Base-by-base conservation (phyloP, 352 stramenopile genomes). In the Nothophytophthora sp. region DNA sequence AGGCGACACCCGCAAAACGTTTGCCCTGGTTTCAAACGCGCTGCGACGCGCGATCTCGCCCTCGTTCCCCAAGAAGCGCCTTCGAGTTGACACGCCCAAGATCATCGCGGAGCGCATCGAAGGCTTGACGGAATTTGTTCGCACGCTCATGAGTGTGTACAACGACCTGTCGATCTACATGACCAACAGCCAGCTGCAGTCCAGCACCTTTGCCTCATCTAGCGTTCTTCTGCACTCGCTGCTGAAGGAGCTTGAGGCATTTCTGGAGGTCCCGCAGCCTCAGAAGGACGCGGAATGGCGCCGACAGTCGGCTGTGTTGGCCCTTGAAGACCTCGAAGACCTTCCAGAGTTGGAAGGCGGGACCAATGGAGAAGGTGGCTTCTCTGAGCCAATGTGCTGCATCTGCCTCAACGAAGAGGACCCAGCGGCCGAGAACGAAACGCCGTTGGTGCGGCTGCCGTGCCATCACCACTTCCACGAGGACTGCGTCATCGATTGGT, bases 401-500 rank as follows among this genome's bases (percentile, higher is more conserved):
- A 79, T 83, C 25, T 83, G 72, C 44, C 52, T 83, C 62, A 66
- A 61, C n/a, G 56, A 66, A 29, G 50, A 65, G 22, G 50, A 63
- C 29, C 56, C 54, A 44, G 32, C 9, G 22, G 12, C 45, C 18
- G 55, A 58, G 19, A 33, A 63, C 3, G 35, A 23, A 23, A 46
- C 35, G 7, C 40, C 47, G 1, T 48, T 79, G 32, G 73, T 84
- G 20, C 50, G 63, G 28, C 52, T 88, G 19, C 68, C 73, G 6
- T 88, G 76, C 37, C 34, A 36, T 19, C 76, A 88, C 47, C 60
- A 75, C 39, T 88, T 84, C 42, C 76, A 88, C 52, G 70, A 88
- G 51, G 68, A 84, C 67, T 88, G 76, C 43, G 67, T 86, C 16
- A 78, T 86, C 42, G 70, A 81, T 43, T 88, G 76, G 76, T 83